Evolutionary conservation across 192 early-diverging fungal genomes (phyloP).

Genomic region (Phlyctochytrium planicorne): DNA sequence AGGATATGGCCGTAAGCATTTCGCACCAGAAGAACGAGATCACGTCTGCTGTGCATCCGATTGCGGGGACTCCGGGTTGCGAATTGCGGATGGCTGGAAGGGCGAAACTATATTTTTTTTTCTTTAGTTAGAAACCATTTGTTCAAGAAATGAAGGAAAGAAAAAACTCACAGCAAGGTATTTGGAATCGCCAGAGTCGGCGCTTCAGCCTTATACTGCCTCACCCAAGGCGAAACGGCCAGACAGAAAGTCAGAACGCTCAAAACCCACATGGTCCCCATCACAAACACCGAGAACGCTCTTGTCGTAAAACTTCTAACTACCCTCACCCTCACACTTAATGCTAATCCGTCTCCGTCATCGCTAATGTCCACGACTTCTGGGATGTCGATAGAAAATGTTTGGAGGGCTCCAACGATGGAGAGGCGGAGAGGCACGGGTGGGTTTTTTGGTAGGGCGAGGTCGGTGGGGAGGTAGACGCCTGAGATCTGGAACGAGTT

Average conservation of each 20-base stretch:
- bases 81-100: slow-evolving; percentile 24
- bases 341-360: background rate
- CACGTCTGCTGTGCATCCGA: slow-evolving; percentile 22
- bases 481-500: background rate
- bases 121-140: background rate
- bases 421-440: background rate
- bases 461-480: background rate
- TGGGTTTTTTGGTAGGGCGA: background rate
- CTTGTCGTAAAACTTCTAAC: background rate
- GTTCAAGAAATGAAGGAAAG: background rate
- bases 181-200: background rate
- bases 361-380: background rate
- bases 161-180: background rate
- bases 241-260: background rate
- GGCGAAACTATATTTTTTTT: slow-evolving; percentile 11
- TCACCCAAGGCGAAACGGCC: background rate
- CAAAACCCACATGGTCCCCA: background rate
- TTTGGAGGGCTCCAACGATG: background rate
- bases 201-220: background rate
- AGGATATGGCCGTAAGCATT: slow-evolving; percentile 9
- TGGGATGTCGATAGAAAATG: background rate
- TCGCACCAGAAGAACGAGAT: slow-evolving; percentile 18
- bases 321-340: background rate
- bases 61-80: slow-evolving; percentile 21
- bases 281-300: background rate